Evolutionary conservation across 208 protist species (phyloP).

Genomic region (Leishmania braziliensis): DNA sequence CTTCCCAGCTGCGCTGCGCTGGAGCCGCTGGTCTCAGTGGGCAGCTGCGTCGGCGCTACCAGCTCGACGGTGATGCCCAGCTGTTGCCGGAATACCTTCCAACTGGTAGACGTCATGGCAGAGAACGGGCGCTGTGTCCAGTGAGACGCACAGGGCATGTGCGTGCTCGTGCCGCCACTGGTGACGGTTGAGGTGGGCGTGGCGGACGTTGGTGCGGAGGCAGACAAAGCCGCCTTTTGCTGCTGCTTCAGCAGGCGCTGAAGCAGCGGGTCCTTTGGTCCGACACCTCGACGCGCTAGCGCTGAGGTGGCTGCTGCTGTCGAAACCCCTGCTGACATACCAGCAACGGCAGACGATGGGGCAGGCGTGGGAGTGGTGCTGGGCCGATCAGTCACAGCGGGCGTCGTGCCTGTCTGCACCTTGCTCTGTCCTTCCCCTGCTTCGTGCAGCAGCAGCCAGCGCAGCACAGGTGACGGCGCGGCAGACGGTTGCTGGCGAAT

Average conservation of each 20-base stretch:
- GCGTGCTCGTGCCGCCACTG: not conserved
- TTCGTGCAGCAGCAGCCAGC: conserved; percentile 29
- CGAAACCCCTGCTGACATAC: not conserved
- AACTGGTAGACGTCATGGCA: conserved; percentile 66
- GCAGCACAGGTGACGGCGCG: conserved; percentile 49
- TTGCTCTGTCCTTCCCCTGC: not conserved
- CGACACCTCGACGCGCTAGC: conserved; percentile 62
- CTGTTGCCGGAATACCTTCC: conserved; percentile 72
- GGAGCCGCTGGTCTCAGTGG: not conserved
- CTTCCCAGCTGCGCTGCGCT: not conserved
- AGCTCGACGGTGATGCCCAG: conserved; percentile 73
- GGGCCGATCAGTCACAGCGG: not conserved
- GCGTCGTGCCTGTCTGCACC: not conserved
- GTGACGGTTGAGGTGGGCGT: not conserved
- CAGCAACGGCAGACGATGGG: not conserved
- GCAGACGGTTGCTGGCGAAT: conserved; percentile 36
- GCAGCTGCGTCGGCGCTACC: conserved; percentile 21
- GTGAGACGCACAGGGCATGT: conserved; percentile 28
- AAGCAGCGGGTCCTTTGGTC: conserved; percentile 62
- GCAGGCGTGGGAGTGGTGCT: not conserved
- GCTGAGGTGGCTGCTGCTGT: conserved; percentile 22
- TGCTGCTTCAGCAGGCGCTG: conserved; percentile 50
- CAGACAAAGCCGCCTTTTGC: conserved; percentile 1
- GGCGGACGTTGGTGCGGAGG: conserved; percentile 4
- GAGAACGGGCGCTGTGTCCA: conserved; percentile 59